Evolutionary conservation across 805 yeast genomes (phyloP).

Genomic region (Pichia paraexigua): DNA sequence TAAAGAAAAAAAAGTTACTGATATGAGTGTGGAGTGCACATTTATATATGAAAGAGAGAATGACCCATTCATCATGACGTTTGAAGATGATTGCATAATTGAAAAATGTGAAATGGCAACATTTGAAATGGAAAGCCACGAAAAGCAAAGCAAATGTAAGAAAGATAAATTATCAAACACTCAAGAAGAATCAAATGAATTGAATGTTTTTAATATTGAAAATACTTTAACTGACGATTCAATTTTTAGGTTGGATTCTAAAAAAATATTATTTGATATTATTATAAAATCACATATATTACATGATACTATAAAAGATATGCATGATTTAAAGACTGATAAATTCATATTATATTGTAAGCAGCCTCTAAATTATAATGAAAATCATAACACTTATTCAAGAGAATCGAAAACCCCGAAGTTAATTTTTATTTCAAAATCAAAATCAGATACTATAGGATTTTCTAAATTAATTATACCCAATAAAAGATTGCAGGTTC

Average conservation of each 20-base stretch:
- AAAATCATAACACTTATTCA: conserved; percentile 6
- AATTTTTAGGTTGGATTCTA: conserved; percentile 30
- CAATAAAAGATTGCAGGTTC: conserved; percentile 51
- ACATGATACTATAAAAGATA: conserved; percentile 46
- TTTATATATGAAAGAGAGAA: conserved; percentile 43
- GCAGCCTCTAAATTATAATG: conserved; percentile 8
- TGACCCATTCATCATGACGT: conserved; percentile 45
- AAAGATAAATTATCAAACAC: conserved; percentile 22
- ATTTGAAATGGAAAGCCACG: conserved; percentile 20
- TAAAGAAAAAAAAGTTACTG: conserved; percentile 18
- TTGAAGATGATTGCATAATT: conserved; percentile 43
- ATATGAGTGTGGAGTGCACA: conserved; percentile 36
- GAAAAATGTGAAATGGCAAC: conserved; percentile 54
- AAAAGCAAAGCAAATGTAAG: neutral
- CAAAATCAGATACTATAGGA: conserved; percentile 58
- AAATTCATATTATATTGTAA: conserved; percentile 42
- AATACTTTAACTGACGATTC: conserved; percentile 22
- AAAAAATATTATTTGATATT: conserved; percentile 40
- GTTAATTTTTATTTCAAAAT: conserved; percentile 49
- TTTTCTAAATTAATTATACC: conserved; percentile 61
- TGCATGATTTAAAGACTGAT: conserved; percentile 46
- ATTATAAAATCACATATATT: conserved; percentile 46
- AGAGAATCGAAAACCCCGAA: conserved; percentile 24
- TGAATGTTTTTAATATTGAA: conserved; percentile 12
- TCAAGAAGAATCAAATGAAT: conserved; percentile 15